Conservation (phyloP, 768 basidiomycete species). For the Chlorophyllum brunneum region DNA sequence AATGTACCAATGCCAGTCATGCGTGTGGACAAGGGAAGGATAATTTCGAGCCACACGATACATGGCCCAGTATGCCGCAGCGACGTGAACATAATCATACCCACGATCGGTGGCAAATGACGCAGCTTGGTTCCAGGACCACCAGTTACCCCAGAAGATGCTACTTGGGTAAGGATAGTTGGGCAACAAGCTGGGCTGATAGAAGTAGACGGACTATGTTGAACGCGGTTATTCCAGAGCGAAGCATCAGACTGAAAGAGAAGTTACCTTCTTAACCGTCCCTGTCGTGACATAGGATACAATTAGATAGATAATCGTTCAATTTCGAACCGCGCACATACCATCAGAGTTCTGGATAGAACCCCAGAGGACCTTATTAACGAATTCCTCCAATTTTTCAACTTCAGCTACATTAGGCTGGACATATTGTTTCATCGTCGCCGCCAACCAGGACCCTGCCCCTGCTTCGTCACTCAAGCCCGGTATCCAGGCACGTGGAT, state of each 20-base stretch:
- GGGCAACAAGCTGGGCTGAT: conserved; percentile 41
- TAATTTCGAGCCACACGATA: conserved; percentile 59
- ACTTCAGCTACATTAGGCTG: conserved; percentile 54
- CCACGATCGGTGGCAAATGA: conserved; percentile 46
- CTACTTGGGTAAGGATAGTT: conserved; percentile 44
- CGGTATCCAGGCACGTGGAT: conserved; percentile 56
- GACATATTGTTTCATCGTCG: conserved; percentile 51
- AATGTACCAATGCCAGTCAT: conserved; percentile 55
- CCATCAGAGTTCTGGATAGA: conserved; percentile 49
- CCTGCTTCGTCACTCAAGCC: conserved; percentile 59
- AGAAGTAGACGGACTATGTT: conserved; percentile 45
- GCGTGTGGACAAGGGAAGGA: conserved; percentile 40
- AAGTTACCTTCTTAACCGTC: conserved; percentile 47
- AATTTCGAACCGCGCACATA: conserved; percentile 10
- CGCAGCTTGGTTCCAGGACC: conserved; percentile 50
- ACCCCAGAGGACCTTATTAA: conserved; percentile 43
- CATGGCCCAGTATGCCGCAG: conserved; percentile 50
- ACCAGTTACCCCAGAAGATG: conserved; percentile 52
- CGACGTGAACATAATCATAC: conserved; percentile 50
- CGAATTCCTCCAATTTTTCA: conserved; percentile 46
- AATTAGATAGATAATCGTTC: conserved; percentile 1
- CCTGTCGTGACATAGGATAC: conserved; percentile 22
- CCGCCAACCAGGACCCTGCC: conserved; percentile 55
- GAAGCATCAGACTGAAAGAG: not conserved
- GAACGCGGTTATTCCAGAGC: not conserved